Evolutionary conservation across 495 filamentous ascomycete species (phyloP).

Genomic region (Penicillium goetzii): DNA sequence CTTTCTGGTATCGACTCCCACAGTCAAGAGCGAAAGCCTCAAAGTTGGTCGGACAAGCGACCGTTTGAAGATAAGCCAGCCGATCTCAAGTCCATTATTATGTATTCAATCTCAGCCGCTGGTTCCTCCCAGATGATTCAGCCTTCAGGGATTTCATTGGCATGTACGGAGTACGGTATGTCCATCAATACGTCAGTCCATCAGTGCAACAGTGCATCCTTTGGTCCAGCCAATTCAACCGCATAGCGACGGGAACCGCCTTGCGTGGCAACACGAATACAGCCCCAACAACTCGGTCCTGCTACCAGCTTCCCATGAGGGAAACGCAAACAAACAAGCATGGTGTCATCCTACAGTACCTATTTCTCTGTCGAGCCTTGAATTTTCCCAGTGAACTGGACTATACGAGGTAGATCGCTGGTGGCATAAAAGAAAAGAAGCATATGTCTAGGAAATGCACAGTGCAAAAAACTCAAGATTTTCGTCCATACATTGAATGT

Average conservation of each 20-base stretch:
- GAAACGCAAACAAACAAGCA: not conserved
- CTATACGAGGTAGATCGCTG: not conserved
- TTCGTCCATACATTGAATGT: not conserved
- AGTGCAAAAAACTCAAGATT: not conserved
- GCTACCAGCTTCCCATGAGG: not conserved
- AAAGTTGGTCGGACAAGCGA: not conserved
- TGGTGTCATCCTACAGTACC: not conserved
- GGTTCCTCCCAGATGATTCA: not conserved
- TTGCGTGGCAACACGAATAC: conserved; percentile 13
- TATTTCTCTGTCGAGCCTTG: not conserved
- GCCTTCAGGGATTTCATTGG: not conserved
- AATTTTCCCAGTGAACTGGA: not conserved
- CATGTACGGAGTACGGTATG: not conserved
- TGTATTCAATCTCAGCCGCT: not conserved
- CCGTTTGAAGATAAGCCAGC: not conserved
- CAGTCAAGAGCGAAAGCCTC: not conserved
- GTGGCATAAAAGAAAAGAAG: not conserved
- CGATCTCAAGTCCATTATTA: not conserved
- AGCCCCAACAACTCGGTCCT: not conserved
- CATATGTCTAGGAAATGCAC: not conserved
- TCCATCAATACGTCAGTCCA: not conserved
- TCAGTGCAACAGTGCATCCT: not conserved
- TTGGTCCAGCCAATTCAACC: not conserved
- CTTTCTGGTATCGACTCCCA: conserved; percentile 1
- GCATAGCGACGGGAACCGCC: conserved; percentile 14